A percentile compares a stretch with the other conserved stretches of the same genome.
Evolutionary conservation across 2,329 filamentous ascomycete species (phyloP).

Genomic region (Aspergillus niger): DNA sequence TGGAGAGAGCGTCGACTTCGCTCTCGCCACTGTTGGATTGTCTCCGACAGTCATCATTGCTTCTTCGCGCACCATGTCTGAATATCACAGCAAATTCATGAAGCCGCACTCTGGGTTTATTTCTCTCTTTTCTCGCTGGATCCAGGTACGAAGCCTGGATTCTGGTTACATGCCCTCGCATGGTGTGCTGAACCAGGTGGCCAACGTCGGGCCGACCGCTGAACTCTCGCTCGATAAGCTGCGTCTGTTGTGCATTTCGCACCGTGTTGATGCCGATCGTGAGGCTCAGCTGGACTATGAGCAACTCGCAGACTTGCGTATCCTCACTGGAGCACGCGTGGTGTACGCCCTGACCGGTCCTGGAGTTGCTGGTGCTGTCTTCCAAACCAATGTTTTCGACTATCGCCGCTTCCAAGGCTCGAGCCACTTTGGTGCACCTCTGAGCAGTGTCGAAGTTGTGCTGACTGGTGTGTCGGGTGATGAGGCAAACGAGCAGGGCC

Average conservation of each 20-base stretch:
- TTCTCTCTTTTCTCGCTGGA: conserved; percentile 68
- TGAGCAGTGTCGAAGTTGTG: conserved; percentile 77
- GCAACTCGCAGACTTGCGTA: conserved; percentile 75
- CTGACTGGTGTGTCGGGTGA: conserved; percentile 49
- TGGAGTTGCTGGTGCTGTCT: conserved; percentile 83
- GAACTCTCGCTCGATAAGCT: conserved; percentile 64
- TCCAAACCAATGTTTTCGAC: conserved; percentile 85
- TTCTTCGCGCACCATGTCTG: conserved; percentile 70
- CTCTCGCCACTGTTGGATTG: conserved; percentile 70
- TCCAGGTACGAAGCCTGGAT: conserved; percentile 70
- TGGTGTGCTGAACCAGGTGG: conserved; percentile 57
- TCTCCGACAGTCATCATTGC: conserved; percentile 81
- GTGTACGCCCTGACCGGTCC: conserved; percentile 82
- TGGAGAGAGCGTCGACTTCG: conserved; percentile 69
- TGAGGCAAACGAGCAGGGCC: conserved; percentile 56
- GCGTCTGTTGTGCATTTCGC: conserved; percentile 77
- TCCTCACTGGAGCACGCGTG: conserved; percentile 77
- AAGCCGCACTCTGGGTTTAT: conserved; percentile 63
- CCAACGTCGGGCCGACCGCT: conserved; percentile 40
- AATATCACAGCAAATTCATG: conserved; percentile 65
- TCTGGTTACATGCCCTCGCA: conserved; percentile 73
- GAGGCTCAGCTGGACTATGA: conserved; percentile 66
- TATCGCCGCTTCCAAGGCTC: conserved; percentile 62
- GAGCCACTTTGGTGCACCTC: conserved; percentile 77
- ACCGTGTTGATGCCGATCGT: conserved; percentile 64